Percentiles rank a stretch among this genome's conserved stretches.
phyloP scores from a whole-genome alignment of 164 flowering plant species.

The Litsea cubeba region DNA sequence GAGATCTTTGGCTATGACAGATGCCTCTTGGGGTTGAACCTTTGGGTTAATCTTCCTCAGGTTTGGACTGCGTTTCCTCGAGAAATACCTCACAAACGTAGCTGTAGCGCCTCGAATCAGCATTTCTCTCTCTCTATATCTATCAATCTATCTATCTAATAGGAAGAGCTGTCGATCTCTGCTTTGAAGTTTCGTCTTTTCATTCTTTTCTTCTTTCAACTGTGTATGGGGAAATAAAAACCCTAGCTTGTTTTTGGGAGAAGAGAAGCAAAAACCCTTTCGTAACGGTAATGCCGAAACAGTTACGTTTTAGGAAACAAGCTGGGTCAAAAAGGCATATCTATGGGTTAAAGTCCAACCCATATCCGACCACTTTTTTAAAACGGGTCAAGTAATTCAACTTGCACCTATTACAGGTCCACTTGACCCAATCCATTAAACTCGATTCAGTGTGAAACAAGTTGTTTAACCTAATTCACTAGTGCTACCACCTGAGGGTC shows the following conservation, averaged over 20 bases:
- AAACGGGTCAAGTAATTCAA: no score
- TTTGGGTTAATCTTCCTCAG: slow-evolving; percentile 76
- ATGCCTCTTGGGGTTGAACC: slow-evolving; percentile 63
- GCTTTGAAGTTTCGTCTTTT: not conserved
- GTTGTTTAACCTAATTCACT: no score
- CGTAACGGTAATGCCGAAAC: no score
- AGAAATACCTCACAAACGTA: slow-evolving; percentile 43
- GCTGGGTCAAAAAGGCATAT: no score
- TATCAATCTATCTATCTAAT: not conserved
- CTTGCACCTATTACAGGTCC: no score
- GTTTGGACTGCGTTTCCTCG: slow-evolving; percentile 44
- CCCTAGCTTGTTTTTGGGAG: not conserved
- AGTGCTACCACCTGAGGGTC: no score
- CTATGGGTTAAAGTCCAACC: no score
- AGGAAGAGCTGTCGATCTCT: not conserved
- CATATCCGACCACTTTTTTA: no score
- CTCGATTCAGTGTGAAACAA: no score
- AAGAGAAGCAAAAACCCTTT: not conserved
- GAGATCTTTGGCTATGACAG: slow-evolving; percentile 46
- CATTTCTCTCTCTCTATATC: no score
- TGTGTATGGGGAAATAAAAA: not conserved
- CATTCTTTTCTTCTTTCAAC: not conserved
- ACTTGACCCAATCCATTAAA: no score
- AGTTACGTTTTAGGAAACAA: no score
- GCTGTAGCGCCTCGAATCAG: not conserved